A percentile compares a stretch with the other conserved stretches of the same genome.
These are phyloP conservation scores for Sapria himalayana DNA, from an alignment of 345 rosid species.

Conservation along the genomic window DNA sequence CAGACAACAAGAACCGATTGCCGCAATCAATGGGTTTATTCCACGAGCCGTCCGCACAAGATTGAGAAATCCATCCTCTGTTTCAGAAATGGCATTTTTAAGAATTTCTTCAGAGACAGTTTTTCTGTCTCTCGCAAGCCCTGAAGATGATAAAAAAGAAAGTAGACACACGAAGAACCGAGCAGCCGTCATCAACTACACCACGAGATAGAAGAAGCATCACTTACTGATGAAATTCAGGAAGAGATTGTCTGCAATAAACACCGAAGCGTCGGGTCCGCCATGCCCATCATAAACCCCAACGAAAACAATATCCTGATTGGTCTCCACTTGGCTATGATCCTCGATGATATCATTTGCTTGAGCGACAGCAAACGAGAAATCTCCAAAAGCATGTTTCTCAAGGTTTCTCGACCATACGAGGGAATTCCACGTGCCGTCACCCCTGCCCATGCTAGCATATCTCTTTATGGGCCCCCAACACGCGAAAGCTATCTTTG, in stretches of 20 bases:
- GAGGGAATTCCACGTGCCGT: slow-evolving; percentile 20
- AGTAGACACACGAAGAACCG: not conserved
- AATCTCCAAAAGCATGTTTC: slow-evolving; percentile 57
- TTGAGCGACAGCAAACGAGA: slow-evolving; percentile 70
- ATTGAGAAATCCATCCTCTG: slow-evolving; percentile 82
- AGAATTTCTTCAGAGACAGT: slow-evolving; percentile 50
- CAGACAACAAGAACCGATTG: slow-evolving; percentile 81
- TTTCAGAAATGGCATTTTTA: slow-evolving; percentile 45
- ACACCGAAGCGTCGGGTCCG: slow-evolving; percentile 80
- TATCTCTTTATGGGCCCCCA: slow-evolving; percentile 53
- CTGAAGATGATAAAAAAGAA: slow-evolving; percentile 14
- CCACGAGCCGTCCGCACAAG: slow-evolving; percentile 49
- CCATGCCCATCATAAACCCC: slow-evolving; percentile 97
- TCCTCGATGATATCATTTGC: slow-evolving; percentile 79
- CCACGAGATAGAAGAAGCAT: not conserved
- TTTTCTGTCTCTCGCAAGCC: slow-evolving; percentile 36
- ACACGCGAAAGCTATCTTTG: slow-evolving; percentile 46
- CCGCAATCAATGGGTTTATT: slow-evolving; percentile 65
- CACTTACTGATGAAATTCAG: slow-evolving; percentile 48
- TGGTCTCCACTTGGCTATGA: slow-evolving; percentile 73
- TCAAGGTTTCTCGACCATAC: slow-evolving; percentile 73
- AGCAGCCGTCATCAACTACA: not conserved
- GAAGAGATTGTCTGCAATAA: slow-evolving; percentile 63
- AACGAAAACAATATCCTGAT: slow-evolving; percentile 40
- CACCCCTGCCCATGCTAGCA: slow-evolving; percentile 76